Conservation (phyloP, 306 rosid genomes). For the Inga laurina region DNA sequence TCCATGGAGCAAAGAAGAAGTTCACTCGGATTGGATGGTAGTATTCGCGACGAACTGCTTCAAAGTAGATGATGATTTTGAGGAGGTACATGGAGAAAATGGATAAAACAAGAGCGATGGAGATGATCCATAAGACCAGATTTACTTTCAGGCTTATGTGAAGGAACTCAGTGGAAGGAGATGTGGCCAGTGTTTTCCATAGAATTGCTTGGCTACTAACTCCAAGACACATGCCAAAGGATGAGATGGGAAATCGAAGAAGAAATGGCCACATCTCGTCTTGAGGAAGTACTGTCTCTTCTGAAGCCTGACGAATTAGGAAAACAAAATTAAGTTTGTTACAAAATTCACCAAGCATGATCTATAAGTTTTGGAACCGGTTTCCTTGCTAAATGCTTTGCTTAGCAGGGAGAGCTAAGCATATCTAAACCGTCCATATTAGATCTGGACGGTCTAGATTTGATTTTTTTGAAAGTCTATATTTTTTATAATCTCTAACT, state of each 20-base stretch:
- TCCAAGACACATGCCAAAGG: conserved; percentile 85
- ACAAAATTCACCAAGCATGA: not conserved
- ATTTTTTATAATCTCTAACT: not conserved
- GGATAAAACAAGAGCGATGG: conserved; percentile 45
- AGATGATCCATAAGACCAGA: conserved; percentile 60
- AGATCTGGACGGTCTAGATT: too few relatives aligned
- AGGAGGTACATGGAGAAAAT: conserved; percentile 53
- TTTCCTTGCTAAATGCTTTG: too few relatives aligned
- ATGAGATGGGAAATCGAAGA: conserved; percentile 67
- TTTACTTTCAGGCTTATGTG: conserved; percentile 58
- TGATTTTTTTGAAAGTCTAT: too few relatives aligned
- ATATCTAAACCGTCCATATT: too few relatives aligned
- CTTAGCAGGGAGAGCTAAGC: too few relatives aligned
- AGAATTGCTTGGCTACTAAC: conserved; percentile 79
- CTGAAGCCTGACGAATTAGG: conserved; percentile 56
- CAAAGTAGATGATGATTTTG: conserved; percentile 64
- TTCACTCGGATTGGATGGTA: conserved; percentile 73
- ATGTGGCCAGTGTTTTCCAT: conserved; percentile 71
- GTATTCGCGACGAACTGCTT: conserved; percentile 86
- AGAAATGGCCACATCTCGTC: conserved; percentile 80
- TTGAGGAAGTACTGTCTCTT: conserved; percentile 66
- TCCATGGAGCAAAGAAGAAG: conserved; percentile 86
- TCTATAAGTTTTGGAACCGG: not conserved
- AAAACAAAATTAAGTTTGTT: conserved; percentile 8
- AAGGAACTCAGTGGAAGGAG: conserved; percentile 67